These are phyloP conservation scores for Pythium brassicae DNA, from an alignment of 352 stramenopile species.

Conservation along the genomic window DNA sequence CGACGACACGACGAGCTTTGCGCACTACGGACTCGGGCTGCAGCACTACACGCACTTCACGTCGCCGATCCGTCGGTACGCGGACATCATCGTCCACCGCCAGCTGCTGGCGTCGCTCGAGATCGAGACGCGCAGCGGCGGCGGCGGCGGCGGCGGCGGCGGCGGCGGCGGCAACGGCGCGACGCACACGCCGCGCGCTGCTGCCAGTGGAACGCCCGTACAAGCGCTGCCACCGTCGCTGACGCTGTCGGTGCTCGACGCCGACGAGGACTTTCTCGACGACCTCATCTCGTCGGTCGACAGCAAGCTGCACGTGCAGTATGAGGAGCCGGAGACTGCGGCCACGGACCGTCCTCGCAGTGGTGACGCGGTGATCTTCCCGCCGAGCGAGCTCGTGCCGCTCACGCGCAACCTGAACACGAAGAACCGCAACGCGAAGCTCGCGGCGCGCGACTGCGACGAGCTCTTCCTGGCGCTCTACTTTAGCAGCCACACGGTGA, in stretches of 20 bases:
- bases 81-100: conserved; percentile 89
- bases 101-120: conserved; percentile 72
- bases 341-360: background rate
- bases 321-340: background rate
- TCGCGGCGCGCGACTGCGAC: conserved; percentile 85
- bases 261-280: conserved; percentile 59
- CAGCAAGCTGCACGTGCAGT: conserved; percentile 39
- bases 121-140: background rate
- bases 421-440: conserved; percentile 88
- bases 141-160: background rate
- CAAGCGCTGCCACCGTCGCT: conserved; percentile 38
- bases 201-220: no score
- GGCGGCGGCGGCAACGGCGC: background rate
- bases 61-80: conserved; percentile 89
- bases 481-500: conserved; percentile 86
- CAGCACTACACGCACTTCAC: conserved; percentile 92
- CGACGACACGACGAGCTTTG: conserved; percentile 54
- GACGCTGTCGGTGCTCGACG: conserved; percentile 50
- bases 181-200: no score
- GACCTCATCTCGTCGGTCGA: conserved; percentile 62
- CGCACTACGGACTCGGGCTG: conserved; percentile 86
- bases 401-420: conserved; percentile 87
- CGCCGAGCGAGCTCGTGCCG: conserved; percentile 59
- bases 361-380: conserved; percentile 29
- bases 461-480: conserved; percentile 92